A percentile compares a stretch with the other conserved stretches of the same genome.
phyloP scores from a whole-genome alignment of 768 basidiomycete genomes.

The Pluteus cervinus region DNA sequence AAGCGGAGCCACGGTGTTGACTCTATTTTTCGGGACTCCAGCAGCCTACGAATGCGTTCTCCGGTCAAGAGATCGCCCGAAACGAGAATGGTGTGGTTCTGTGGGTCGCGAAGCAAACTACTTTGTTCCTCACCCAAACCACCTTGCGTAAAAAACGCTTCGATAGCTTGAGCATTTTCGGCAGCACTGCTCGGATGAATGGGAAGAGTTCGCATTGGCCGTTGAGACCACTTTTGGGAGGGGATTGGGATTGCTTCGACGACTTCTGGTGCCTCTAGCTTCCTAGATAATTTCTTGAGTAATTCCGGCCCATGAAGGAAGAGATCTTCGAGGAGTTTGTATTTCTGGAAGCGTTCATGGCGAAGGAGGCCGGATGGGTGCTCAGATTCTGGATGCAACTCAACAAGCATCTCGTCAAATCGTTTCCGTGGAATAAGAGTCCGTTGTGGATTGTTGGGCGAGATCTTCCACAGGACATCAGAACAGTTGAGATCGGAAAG shows the following conservation, averaged over 20 bases:
- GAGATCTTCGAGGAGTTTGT: slow-evolving; percentile 22
- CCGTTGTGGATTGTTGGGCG: slow-evolving; percentile 15
- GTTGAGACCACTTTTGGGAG: slow-evolving; percentile 13
- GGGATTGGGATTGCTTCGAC: slow-evolving; percentile 19
- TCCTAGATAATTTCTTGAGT: slow-evolving; percentile 13
- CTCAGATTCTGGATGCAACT: slow-evolving; percentile 13
- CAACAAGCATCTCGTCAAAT: slow-evolving; percentile 10
- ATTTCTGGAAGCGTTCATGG: slow-evolving; percentile 18
- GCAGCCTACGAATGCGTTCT: slow-evolving; percentile 17
- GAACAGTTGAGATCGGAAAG: slow-evolving; percentile 23
- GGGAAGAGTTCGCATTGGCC: slow-evolving; percentile 14
- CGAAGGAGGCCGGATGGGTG: slow-evolving; percentile 13
- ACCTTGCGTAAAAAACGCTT: slow-evolving; percentile 9
- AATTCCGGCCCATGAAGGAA: slow-evolving; percentile 17
- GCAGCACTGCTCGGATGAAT: slow-evolving; percentile 16
- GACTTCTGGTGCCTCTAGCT: slow-evolving; percentile 14
- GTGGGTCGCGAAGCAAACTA: slow-evolving; percentile 10
- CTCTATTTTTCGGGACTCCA: slow-evolving; percentile 18
- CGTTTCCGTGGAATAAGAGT: slow-evolving; percentile 6
- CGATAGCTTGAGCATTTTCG: slow-evolving; percentile 9
- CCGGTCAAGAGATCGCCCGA: slow-evolving; percentile 22
- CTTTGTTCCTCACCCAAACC: slow-evolving; percentile 10
- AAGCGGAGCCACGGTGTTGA: slow-evolving; percentile 18
- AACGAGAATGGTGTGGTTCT: slow-evolving; percentile 14
- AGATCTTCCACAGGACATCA: slow-evolving; percentile 25